Conservation (phyloP, 2,329 filamentous ascomycete species). For the Aspergillus novoparasiticus region DNA sequence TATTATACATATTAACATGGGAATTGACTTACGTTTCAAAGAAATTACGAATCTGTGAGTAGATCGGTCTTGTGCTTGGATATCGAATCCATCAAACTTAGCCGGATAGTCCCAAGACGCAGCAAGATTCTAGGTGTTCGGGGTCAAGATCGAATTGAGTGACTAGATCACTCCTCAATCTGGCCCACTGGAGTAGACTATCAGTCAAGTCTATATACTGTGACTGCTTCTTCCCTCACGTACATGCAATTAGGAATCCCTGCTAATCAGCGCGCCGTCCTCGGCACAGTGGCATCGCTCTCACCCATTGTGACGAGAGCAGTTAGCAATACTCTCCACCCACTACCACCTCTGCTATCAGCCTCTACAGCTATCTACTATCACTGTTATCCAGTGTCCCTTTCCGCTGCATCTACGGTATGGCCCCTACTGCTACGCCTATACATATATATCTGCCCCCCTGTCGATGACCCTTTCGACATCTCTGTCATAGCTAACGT, state of each 20-base stretch:
- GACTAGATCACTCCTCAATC: background rate
- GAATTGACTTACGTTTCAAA: background rate
- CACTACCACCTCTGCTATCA: no score
- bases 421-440: no score
- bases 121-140: background rate
- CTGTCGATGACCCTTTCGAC: no score
- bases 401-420: no score
- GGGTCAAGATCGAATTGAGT: background rate
- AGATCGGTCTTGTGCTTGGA: background rate
- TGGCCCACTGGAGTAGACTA: no score
- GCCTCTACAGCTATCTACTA: no score
- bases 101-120: background rate
- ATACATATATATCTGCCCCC: no score
- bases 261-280: slow-evolving; percentile 1
- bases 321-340: background rate
- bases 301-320: background rate
- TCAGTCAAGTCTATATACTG: no score
- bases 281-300: slow-evolving; percentile 2
- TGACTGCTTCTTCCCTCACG: no score
- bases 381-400: no score
- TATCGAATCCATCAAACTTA: background rate
- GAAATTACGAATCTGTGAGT: background rate
- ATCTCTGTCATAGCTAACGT: no score
- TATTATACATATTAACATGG: background rate
- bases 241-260: background rate